Percentiles rank a stretch among this genome's conserved stretches.
These are phyloP conservation scores for Rhypophila decipiens DNA, from an alignment of 495 filamentous ascomycete genomes.

Conservation along the genomic window DNA sequence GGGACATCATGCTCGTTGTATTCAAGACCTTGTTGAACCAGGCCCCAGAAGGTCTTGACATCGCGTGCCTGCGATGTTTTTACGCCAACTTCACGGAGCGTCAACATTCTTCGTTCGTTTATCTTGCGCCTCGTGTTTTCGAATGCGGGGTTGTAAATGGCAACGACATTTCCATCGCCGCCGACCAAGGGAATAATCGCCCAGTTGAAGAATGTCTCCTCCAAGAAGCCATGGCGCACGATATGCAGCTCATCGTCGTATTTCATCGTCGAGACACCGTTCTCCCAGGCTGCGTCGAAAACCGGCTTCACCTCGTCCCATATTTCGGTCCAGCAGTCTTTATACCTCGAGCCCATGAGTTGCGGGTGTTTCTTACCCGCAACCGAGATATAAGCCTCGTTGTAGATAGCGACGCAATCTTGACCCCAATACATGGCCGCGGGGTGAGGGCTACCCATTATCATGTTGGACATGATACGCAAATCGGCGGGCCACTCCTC, in stretches of 20 bases:
- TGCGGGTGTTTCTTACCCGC: slow-evolving; percentile 63
- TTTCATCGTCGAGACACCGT: slow-evolving; percentile 67
- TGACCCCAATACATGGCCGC: slow-evolving; percentile 68
- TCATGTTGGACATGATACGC: slow-evolving; percentile 57
- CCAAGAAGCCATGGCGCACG: slow-evolving; percentile 51
- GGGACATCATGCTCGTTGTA: slow-evolving; percentile 58
- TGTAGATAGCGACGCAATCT: slow-evolving; percentile 62
- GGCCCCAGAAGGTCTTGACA: slow-evolving; percentile 55
- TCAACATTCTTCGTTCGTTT: slow-evolving; percentile 60
- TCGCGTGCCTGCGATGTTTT: slow-evolving; percentile 60
- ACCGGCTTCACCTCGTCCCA: slow-evolving; percentile 57
- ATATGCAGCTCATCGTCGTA: slow-evolving; percentile 65
- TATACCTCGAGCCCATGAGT: slow-evolving; percentile 62
- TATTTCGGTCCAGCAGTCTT: slow-evolving; percentile 59
- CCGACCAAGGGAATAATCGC: slow-evolving; percentile 62
- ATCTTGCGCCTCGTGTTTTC: slow-evolving; percentile 62
- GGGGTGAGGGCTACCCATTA: slow-evolving; percentile 68
- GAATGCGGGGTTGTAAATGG: slow-evolving; percentile 63
- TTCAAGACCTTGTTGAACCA: slow-evolving; percentile 50
- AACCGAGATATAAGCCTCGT: slow-evolving; percentile 62
- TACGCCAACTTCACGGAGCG: slow-evolving; percentile 63
- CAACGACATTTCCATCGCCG: slow-evolving; percentile 52
- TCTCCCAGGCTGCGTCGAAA: slow-evolving; percentile 49
- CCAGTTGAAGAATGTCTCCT: slow-evolving; percentile 68
- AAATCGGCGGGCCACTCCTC: slow-evolving; percentile 58